These are phyloP conservation scores for Athelia psychrophila DNA, from an alignment of 1,284 basidiomycete species.

Conservation along the genomic window DNA sequence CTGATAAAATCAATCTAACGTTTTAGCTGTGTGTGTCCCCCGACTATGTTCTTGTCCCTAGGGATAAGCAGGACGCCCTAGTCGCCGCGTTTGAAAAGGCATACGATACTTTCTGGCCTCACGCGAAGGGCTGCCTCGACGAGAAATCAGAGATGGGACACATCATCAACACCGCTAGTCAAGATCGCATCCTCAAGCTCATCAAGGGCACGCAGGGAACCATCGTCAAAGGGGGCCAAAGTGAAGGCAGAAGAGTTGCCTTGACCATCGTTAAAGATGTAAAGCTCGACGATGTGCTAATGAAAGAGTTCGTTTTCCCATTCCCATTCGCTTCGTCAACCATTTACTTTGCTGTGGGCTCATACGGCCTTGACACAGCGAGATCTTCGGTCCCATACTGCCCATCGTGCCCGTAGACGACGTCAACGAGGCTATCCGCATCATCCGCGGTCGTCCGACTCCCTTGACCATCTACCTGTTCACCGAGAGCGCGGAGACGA, in stretches of 20 bases:
- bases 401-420: slow-evolving; percentile 55
- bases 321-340: neutral
- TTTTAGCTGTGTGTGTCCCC: slow-evolving; percentile 55
- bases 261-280: slow-evolving; percentile 48
- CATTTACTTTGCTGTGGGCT: too few species aligned
- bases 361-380: slow-evolving; percentile 23
- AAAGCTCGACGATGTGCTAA: slow-evolving; percentile 41
- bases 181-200: slow-evolving; percentile 44
- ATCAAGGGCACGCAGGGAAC: slow-evolving; percentile 46
- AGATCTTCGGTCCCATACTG: slow-evolving; percentile 61
- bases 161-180: slow-evolving; percentile 36
- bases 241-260: slow-evolving; percentile 34
- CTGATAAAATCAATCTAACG: neutral
- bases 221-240: slow-evolving; percentile 47
- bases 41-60: slow-evolving; percentile 57
- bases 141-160: slow-evolving; percentile 29
- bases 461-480: slow-evolving; percentile 50
- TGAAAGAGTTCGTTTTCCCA: slow-evolving; percentile 40
- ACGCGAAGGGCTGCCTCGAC: slow-evolving; percentile 19
- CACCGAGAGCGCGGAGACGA: slow-evolving; percentile 32
- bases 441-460: slow-evolving; percentile 39
- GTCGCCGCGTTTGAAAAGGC: slow-evolving; percentile 39
- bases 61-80: slow-evolving; percentile 44
- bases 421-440: slow-evolving; percentile 43
- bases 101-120: slow-evolving; percentile 29